phyloP scores from a whole-genome alignment of 352 stramenopile genomes.

The Phytophthora quininea region DNA sequence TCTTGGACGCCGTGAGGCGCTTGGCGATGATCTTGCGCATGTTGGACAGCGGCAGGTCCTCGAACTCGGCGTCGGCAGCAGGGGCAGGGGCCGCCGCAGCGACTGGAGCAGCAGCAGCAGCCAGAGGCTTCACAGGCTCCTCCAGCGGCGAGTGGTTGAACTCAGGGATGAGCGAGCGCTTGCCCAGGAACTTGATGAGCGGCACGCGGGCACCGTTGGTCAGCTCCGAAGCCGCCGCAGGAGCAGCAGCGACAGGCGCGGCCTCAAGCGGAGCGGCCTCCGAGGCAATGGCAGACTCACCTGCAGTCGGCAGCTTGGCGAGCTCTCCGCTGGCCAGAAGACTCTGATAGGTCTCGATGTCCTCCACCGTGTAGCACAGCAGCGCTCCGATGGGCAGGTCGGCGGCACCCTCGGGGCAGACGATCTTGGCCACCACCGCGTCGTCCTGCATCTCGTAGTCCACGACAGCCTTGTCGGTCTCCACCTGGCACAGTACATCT shows the following conservation, averaged over 20 bases:
- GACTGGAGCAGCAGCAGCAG: conserved; percentile 15
- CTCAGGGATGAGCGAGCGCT: conserved; percentile 68
- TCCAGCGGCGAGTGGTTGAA: conserved; percentile 41
- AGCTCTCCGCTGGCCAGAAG: conserved; percentile 68
- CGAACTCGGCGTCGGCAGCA: conserved; percentile 54
- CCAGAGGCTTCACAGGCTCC: conserved; percentile 18
- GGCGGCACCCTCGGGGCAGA: conserved; percentile 82
- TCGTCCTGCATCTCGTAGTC: conserved; percentile 99
- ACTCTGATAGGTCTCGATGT: conserved; percentile 79
- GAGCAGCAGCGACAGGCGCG: conserved; percentile 7
- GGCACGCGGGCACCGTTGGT: conserved; percentile 48
- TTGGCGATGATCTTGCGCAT: conserved; percentile 99
- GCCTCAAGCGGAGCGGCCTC: conserved; percentile 5
- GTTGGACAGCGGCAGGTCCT: conserved; percentile 90
- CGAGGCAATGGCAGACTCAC: conserved; percentile 11
- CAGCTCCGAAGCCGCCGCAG: conserved; percentile 1
- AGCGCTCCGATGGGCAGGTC: conserved; percentile 93
- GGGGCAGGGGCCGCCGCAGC: conserved; percentile 15
- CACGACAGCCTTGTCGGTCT: conserved; percentile 99
- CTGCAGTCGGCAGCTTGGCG: conserved; percentile 40
- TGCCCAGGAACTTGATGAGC: conserved; percentile 88
- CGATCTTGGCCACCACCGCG: conserved; percentile 94
- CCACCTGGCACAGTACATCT: conserved; percentile 95
- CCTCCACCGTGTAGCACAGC: conserved; percentile 95
- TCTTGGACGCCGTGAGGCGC: conserved; percentile 97